These are phyloP conservation scores for Wickerhamiella galacta DNA, from an alignment of 805 yeast genomes.

Conservation along the genomic window DNA sequence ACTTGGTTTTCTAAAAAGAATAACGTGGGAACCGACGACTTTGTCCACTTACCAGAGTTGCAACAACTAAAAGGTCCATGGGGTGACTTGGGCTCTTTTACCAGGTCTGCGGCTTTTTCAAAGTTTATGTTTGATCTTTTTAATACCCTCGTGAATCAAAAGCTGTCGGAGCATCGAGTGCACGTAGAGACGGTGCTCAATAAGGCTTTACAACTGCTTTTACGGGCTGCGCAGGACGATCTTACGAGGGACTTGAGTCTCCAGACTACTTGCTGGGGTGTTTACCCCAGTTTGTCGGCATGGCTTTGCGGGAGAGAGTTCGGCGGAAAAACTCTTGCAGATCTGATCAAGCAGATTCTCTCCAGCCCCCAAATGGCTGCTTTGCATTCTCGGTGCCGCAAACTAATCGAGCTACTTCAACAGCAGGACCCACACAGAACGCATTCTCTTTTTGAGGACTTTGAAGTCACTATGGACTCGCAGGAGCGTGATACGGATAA, in stretches of 20 bases:
- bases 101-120: slow-evolving; percentile 17
- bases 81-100: slow-evolving; percentile 16
- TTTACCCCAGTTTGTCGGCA: slow-evolving; percentile 5
- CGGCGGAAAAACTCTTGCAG: slow-evolving; percentile 9
- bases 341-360: slow-evolving; percentile 7
- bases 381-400: slow-evolving; percentile 6
- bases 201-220: slow-evolving; percentile 49
- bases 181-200: slow-evolving; percentile 41
- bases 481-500: slow-evolving; percentile 28
- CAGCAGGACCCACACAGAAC: slow-evolving; percentile 4
- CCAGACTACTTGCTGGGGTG: background rate
- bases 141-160: slow-evolving; percentile 4
- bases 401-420: slow-evolving; percentile 8
- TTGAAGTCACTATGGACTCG: slow-evolving; percentile 13
- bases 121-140: slow-evolving; percentile 11
- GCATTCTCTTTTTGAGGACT: slow-evolving; percentile 15
- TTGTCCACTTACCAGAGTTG: slow-evolving; percentile 41
- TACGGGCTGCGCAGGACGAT: slow-evolving; percentile 36
- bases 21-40: slow-evolving; percentile 28
- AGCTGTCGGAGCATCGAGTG: slow-evolving; percentile 22
- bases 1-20: slow-evolving; percentile 29
- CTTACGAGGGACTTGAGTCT: slow-evolving; percentile 6
- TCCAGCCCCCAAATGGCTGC: slow-evolving; percentile 1
- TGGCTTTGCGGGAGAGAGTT: slow-evolving; percentile 6
- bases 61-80: slow-evolving; percentile 20